phyloP scores from a whole-genome alignment of 169 alveolate genomes.

The Besnoitia besnoiti region DNA sequence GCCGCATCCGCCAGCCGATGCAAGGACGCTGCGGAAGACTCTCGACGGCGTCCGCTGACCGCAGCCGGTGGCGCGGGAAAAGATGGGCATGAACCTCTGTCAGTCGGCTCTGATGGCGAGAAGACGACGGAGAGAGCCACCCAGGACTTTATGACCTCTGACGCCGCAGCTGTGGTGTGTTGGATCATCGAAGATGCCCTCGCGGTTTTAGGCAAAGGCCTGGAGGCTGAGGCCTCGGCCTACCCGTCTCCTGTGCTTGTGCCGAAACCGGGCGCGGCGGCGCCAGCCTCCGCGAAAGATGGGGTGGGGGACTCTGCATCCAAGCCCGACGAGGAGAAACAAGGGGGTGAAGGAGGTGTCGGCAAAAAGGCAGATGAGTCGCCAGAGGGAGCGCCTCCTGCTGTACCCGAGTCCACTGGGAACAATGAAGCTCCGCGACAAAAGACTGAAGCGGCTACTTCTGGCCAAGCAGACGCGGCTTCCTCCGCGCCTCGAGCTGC shows the following conservation, averaged over 20 bases:
- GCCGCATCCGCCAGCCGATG: neutral
- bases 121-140: neutral
- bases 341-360: neutral
- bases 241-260: conserved; percentile 8
- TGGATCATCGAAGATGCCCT: conserved; percentile 59
- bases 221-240: conserved; percentile 15
- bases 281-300: neutral
- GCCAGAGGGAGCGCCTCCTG: no score
- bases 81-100: neutral
- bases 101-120: neutral
- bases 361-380: no score
- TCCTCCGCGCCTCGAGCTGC: neutral
- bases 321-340: neutral
- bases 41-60: no score
- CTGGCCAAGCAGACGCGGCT: neutral
- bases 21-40: neutral
- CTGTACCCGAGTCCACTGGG: no score
- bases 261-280: neutral
- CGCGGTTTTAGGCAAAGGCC: conserved; percentile 51
- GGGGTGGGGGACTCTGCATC: neutral
- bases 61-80: no score
- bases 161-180: conserved; percentile 52
- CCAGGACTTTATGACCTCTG: neutral
- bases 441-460: no score
- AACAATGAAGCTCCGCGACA: no score